Evolutionary conservation across 495 filamentous ascomycete species (phyloP).

Genomic region (Sporormia fimetaria): DNA sequence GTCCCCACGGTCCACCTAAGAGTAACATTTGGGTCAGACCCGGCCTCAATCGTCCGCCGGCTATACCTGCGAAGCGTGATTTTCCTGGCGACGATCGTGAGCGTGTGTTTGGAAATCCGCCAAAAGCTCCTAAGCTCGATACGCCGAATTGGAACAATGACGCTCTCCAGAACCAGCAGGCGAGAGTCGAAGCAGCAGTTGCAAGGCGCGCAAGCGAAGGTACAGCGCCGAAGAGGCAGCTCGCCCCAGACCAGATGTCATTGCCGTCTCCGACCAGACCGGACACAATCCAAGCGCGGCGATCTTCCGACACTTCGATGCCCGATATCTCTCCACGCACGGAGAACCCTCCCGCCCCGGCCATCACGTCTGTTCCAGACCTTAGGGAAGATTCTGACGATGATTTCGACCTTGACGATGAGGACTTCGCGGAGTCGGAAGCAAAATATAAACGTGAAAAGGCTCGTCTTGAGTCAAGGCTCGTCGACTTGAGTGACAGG

Average conservation of each 20-base stretch:
- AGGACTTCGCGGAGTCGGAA: conserved; percentile 28
- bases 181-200: conserved; percentile 2
- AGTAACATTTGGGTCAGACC: conserved; percentile 32
- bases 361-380: conserved; percentile 9
- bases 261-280: conserved; percentile 6
- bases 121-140: conserved; percentile 22
- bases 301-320: conserved; percentile 20
- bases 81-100: conserved; percentile 20
- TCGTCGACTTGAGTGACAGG: conserved; percentile 27
- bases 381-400: conserved; percentile 29
- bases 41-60: conserved; percentile 11
- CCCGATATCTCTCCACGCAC: conserved; percentile 9
- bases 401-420: conserved; percentile 31
- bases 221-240: not conserved
- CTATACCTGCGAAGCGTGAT: conserved; percentile 20
- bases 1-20: conserved; percentile 8
- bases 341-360: conserved; percentile 10
- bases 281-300: conserved; percentile 8
- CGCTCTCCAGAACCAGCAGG: conserved; percentile 3
- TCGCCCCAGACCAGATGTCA: not conserved
- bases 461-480: conserved; percentile 26
- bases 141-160: conserved; percentile 2
- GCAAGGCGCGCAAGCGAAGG: not conserved
- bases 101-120: conserved; percentile 11
- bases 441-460: conserved; percentile 32